Evolutionary conservation across 2,329 filamentous ascomycete species (phyloP), one percentile per base, ranked within the genome.

Genomic region (Fusarium guadeloupense): DNA sequence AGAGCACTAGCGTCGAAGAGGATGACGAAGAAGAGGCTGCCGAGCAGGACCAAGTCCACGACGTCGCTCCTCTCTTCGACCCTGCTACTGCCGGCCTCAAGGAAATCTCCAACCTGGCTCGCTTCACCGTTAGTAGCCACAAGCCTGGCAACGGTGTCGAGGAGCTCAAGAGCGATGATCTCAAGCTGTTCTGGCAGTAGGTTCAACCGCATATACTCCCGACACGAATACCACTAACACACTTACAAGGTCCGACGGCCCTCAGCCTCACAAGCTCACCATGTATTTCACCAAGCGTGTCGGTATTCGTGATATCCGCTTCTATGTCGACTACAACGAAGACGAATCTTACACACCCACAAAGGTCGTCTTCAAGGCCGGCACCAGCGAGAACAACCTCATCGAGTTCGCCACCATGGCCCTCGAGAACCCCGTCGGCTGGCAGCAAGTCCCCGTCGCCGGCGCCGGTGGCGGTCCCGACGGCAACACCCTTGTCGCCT

Each of bases 301-400:
- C 37, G 88, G 88, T 55, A 92, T 95, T 59, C 87, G 89, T 6
- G 86, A 88, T 23, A 87, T 95, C 45, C 84, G 91, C n/a, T 86
- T 95, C 68, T 93, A 90, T 67, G 88, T 99, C 38, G 93, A 99
- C 77, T 97, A 96, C 75, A 88, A 89, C 60, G 86, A 92, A 48
- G 95, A 99, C 75, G 95, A 99, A 77, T 95, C 91, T 37, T 99
- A 99, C 75, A 99, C 95, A 4, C 95, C 95, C 0, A 98, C 93
- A 1, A 91, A 93, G 69, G 96, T 99, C 70, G 81, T 90, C 40
- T 93, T 98, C 72, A 86, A 90, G 31, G 94, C 93, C 0, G 95
- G 95, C 12, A 97, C 92, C 62, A 92, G 93, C 38, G 90, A 93
- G 64, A 95, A 98, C 75, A 93, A 96, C 71, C 85, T 98, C 9